These are phyloP conservation scores for Verticillium dahliae DNA, from an alignment of 2,329 filamentous ascomycete species.

Conservation along the genomic window DNA sequence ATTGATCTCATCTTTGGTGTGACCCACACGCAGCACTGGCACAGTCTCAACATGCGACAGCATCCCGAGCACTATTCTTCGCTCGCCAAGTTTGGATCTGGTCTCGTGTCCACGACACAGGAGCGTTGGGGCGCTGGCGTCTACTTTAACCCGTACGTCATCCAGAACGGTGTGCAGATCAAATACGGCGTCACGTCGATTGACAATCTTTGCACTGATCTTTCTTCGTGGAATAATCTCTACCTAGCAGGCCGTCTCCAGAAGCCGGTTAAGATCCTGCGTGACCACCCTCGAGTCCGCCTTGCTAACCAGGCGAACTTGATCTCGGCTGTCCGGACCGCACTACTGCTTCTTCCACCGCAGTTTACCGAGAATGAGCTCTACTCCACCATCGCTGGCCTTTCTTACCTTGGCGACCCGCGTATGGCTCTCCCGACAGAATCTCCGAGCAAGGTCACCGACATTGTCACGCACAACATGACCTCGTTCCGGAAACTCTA, in stretches of 20 bases:
- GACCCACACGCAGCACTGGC: constrained; percentile 92
- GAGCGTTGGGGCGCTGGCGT: constrained; percentile 87
- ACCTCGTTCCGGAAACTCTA: constrained; percentile 89
- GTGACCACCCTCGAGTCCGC: constrained; percentile 86
- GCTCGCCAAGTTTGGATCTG: constrained; percentile 77
- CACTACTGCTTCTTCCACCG: constrained; percentile 76
- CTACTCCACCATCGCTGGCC: constrained; percentile 83
- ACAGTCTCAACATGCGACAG: constrained; percentile 83
- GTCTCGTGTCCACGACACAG: constrained; percentile 76
- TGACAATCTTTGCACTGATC: constrained; percentile 78
- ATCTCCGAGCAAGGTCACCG: constrained; percentile 84
- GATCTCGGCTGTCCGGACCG: constrained; percentile 82
- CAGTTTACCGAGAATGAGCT: constrained; percentile 81
- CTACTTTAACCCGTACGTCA: constrained; percentile 96
- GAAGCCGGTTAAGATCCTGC: constrained; percentile 95
- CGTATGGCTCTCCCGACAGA: constrained; percentile 89
- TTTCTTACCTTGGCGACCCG: constrained; percentile 94
- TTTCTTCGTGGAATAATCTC: constrained; percentile 86
- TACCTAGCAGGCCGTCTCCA: constrained; percentile 96
- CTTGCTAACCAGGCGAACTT: constrained; percentile 95
- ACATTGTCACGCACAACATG: constrained; percentile 90
- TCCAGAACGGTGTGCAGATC: constrained; percentile 89
- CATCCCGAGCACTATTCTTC: constrained; percentile 90
- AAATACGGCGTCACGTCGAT: constrained; percentile 98
- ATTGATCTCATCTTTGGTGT: constrained; percentile 98